A percentile compares a stretch with the other conserved stretches of the same genome.
phyloP scores from a whole-genome alignment of 2,329 filamentous ascomycete genomes.

The Hymenoscyphus occultus region DNA sequence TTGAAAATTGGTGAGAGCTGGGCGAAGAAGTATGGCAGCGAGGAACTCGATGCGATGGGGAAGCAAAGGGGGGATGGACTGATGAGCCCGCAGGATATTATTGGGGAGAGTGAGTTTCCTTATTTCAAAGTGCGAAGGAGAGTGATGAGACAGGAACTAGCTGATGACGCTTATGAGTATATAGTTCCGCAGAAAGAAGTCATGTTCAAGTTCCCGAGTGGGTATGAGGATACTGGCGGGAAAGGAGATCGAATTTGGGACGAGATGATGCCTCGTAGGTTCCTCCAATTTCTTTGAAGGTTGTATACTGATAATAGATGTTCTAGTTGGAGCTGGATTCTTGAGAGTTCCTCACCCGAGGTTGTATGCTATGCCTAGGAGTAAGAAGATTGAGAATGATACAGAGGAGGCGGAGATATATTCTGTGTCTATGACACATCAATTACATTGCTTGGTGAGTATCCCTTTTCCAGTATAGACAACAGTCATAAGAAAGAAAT shows the following conservation, averaged over 20 bases:
- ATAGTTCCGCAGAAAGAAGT: conserved; percentile 27
- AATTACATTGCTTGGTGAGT: conserved; percentile 32
- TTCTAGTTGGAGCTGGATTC: conserved; percentile 31
- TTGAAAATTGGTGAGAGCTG: conserved; percentile 23
- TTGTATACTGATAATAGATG: background rate
- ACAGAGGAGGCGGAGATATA: conserved; percentile 30
- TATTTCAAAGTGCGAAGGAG: background rate
- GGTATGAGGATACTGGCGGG: conserved; percentile 26
- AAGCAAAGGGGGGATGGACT: conserved; percentile 15
- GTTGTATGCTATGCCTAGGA: conserved; percentile 31
- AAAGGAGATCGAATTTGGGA: conserved; percentile 31
- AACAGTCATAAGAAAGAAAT: too few relatives aligned
- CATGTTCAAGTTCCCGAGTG: conserved; percentile 30
- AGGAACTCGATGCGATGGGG: background rate
- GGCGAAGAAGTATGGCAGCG: conserved; percentile 4
- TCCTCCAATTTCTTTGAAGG: too few relatives aligned
- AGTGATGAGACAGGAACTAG: background rate
- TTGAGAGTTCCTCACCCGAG: conserved; percentile 31
- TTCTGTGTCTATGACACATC: conserved; percentile 32
- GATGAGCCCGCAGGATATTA: conserved; percentile 20
- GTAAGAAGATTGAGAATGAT: conserved; percentile 27
- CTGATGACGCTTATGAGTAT: background rate
- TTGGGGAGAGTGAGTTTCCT: conserved; percentile 22
- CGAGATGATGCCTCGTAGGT: conserved; percentile 30
- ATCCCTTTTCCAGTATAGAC: too few relatives aligned